Percentiles rank a stretch among this genome's conserved stretches.
Conservation (phyloP, 225 moss, liverwort and hornwort genomes). For the Marchantia paleacea region DNA sequence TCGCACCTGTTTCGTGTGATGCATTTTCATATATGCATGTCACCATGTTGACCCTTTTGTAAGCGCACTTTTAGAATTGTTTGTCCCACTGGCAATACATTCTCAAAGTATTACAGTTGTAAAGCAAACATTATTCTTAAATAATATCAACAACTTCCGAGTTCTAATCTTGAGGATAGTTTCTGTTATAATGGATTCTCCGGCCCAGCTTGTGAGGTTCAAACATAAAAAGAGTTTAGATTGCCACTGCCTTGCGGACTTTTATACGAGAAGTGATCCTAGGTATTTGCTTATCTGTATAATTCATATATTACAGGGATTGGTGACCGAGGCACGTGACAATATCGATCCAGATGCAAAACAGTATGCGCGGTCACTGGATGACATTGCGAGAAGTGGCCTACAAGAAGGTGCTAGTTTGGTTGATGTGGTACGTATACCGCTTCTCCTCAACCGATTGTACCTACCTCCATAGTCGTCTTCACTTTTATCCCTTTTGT, state of each 20-base stretch:
- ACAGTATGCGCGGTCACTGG: slow-evolving; percentile 58
- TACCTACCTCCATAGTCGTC: background rate
- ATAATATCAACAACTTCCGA: no score
- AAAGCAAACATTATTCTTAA: background rate
- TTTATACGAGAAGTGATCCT: background rate
- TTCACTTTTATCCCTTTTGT: background rate
- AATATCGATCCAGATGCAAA: slow-evolving; percentile 64
- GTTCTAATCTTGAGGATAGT: no score
- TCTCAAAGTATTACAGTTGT: background rate
- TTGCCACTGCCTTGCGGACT: background rate
- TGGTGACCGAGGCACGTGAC: slow-evolving; percentile 70
- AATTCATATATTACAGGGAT: slow-evolving; percentile 42
- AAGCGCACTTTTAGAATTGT: background rate
- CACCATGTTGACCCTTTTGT: background rate
- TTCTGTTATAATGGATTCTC: no score
- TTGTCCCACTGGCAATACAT: background rate
- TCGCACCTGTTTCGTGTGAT: no score
- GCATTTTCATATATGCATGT: background rate
- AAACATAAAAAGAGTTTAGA: no score
- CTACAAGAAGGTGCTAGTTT: slow-evolving; percentile 70
- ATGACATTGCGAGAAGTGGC: slow-evolving; percentile 48
- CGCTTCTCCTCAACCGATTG: background rate
- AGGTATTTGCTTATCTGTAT: background rate
- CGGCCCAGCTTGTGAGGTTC: no score
- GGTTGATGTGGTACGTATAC: slow-evolving; percentile 64